A percentile compares a stretch with the other conserved stretches of the same genome.
Evolutionary conservation across 257 asterid genomes (phyloP).

Genomic region (Ophiorrhiza pumila): DNA sequence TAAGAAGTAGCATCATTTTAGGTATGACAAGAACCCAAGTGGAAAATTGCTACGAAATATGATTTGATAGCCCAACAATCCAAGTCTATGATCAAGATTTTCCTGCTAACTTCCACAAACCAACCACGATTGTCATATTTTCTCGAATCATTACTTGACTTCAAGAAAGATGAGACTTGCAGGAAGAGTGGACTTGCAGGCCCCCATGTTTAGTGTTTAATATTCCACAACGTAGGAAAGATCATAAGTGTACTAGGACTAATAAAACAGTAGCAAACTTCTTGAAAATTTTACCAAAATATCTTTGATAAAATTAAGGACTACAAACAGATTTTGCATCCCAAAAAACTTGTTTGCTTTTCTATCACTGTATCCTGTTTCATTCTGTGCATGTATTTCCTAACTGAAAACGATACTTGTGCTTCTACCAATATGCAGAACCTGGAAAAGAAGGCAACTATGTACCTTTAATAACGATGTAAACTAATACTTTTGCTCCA

Average conservation of each 20-base stretch:
- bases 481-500: not conserved
- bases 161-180: not conserved
- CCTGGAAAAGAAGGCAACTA: no score
- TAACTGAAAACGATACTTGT: not conserved
- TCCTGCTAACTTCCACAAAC: not conserved
- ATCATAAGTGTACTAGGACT: no score
- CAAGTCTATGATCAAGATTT: not conserved
- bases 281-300: not conserved
- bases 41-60: not conserved
- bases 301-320: no score
- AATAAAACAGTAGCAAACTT: not conserved
- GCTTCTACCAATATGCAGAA: not conserved
- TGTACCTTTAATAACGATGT: not conserved
- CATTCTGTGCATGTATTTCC: not conserved
- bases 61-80: not conserved
- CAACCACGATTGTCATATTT: not conserved
- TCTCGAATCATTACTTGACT: not conserved
- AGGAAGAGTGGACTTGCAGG: no score
- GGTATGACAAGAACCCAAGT: not conserved
- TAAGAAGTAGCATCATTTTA: not conserved
- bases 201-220: no score
- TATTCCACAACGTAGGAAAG: no score
- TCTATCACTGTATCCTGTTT: not conserved
- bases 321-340: no score
- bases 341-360: not conserved